phyloP scores from a whole-genome alignment of 2,329 filamentous ascomycete genomes.

The Pseudogymnoascus sp. region DNA sequence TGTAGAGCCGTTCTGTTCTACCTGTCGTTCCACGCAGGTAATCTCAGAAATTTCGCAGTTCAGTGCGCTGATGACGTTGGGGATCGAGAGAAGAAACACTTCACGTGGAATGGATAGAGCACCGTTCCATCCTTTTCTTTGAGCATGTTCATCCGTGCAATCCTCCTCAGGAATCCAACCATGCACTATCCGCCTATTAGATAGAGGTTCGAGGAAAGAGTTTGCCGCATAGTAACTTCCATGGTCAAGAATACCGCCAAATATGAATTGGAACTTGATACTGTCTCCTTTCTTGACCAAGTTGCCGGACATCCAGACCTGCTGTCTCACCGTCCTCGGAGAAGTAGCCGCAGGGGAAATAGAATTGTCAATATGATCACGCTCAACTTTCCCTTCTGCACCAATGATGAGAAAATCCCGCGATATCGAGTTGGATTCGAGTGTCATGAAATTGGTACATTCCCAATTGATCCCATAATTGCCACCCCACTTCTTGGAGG shows the following conservation, averaged over 20 bases:
- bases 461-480: slow-evolving; percentile 12
- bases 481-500: neutral
- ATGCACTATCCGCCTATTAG: slow-evolving; percentile 8
- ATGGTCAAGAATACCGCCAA: slow-evolving; percentile 17
- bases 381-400: slow-evolving; percentile 5
- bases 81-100: neutral
- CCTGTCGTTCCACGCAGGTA: neutral
- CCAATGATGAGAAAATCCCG: neutral
- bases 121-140: slow-evolving; percentile 12
- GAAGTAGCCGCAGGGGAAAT: neutral
- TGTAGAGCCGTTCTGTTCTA: neutral
- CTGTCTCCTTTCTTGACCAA: neutral
- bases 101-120: slow-evolving; percentile 9
- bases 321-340: neutral
- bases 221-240: slow-evolving; percentile 16
- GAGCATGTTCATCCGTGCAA: neutral
- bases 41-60: neutral
- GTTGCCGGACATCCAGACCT: slow-evolving; percentile 14
- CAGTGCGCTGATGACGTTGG: neutral
- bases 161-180: slow-evolving; percentile 16
- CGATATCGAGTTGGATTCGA: neutral
- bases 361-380: neutral
- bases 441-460: slow-evolving; percentile 1
- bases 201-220: slow-evolving; percentile 11
- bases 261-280: slow-evolving; percentile 9